Conservation (phyloP, 164 flowering plant genomes). For the Cinnamomum chago region DNA sequence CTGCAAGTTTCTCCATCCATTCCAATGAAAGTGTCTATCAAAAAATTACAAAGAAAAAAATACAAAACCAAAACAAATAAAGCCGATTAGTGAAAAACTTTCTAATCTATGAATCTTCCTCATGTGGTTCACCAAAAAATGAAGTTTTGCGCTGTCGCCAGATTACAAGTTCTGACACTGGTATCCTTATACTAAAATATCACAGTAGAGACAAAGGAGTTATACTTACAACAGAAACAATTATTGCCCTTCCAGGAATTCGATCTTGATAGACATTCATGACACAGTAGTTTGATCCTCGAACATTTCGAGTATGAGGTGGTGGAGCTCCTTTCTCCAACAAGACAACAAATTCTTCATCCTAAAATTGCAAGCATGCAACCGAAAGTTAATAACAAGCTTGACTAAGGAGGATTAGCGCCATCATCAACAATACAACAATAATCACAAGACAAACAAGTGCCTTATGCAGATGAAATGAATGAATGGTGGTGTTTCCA, state of each 20-base stretch:
- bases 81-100: background rate
- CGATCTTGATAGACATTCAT: conserved; percentile 88
- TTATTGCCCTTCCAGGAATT: conserved; percentile 89
- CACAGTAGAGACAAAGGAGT: background rate
- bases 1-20: background rate
- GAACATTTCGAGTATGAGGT: conserved; percentile 82
- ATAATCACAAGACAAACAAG: background rate
- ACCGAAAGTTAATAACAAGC: background rate
- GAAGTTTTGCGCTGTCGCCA: too few species aligned
- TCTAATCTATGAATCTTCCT: background rate
- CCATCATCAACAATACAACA: background rate
- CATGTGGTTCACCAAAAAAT: background rate
- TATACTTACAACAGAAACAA: conserved; percentile 89
- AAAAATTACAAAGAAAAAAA: too few species aligned
- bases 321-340: conserved; percentile 53
- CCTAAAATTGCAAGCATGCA: conserved; percentile 34
- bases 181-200: too few species aligned
- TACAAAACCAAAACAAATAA: background rate
- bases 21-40: background rate
- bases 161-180: too few species aligned
- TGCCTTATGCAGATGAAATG: background rate
- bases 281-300: conserved; percentile 83
- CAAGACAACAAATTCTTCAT: conserved; percentile 72
- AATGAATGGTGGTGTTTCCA: background rate
- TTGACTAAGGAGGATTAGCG: background rate